Evolutionary conservation across 495 filamentous ascomycete genomes (phyloP).

Genomic region (Podospora conica): DNA sequence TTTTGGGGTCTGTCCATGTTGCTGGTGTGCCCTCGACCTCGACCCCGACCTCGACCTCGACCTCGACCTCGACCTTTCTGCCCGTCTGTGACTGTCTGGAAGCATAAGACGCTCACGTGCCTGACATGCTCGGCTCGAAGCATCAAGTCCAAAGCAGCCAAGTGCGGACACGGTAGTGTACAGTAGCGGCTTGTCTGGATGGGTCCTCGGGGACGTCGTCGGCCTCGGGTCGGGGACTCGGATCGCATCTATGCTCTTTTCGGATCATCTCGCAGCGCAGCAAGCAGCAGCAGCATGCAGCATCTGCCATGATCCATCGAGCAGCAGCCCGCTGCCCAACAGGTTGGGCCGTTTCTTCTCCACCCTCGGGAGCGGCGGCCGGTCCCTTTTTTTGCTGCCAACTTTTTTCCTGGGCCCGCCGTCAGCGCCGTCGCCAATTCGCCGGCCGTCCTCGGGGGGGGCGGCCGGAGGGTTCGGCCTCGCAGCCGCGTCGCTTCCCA

Average conservation of each 20-base stretch:
- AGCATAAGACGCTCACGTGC: background rate
- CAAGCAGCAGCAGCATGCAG: background rate
- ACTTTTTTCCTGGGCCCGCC: background rate
- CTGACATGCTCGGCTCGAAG: background rate
- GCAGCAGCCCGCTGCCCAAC: too few relatives aligned
- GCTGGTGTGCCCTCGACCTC: background rate
- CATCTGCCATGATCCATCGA: too few relatives aligned
- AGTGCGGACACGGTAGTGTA: too few relatives aligned
- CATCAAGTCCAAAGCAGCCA: background rate
- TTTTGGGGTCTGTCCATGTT: conserved; percentile 4
- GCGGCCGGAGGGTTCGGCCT: background rate
- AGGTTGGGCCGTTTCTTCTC: conserved; percentile 11
- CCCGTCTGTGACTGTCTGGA: background rate
- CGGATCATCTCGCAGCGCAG: background rate
- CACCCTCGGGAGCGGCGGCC: conserved; percentile 12
- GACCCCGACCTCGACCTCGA: too few relatives aligned
- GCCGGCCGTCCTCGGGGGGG: background rate
- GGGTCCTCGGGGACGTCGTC: background rate
- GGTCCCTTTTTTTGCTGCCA: conserved; percentile 8
- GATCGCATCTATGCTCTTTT: background rate
- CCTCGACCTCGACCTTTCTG: background rate
- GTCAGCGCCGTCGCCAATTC: background rate
- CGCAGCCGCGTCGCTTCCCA: background rate
- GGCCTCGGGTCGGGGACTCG: background rate
- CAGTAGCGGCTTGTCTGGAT: background rate